Evolutionary conservation across 2,329 filamentous ascomycete species (phyloP).

Genomic region (Cercospora sojina): DNA sequence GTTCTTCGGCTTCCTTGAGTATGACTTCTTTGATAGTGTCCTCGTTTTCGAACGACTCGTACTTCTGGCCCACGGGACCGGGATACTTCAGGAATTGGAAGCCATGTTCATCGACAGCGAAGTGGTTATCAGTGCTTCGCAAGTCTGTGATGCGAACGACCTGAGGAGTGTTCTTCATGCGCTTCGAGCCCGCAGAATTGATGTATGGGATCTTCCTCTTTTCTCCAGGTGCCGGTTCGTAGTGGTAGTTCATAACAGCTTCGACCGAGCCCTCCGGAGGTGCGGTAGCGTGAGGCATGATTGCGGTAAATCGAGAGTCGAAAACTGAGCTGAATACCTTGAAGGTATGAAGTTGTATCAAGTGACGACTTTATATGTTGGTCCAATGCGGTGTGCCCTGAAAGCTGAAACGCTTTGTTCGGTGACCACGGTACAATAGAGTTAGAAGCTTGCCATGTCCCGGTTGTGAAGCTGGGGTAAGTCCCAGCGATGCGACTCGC

Average conservation of each 20-base stretch:
- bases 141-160: conserved; percentile 10
- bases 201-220: background rate
- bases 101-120: conserved; percentile 10
- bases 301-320: background rate
- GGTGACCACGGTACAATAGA: background rate
- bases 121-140: conserved; percentile 6
- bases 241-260: conserved; percentile 11
- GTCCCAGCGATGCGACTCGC: background rate
- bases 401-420: background rate
- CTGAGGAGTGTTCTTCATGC: conserved; percentile 4
- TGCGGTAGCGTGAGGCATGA: conserved; percentile 12
- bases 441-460: background rate
- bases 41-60: conserved; percentile 8
- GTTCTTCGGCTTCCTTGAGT: conserved; percentile 8
- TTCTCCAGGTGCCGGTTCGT: conserved; percentile 5
- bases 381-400: background rate
- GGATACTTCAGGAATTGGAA: conserved; percentile 12
- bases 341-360: background rate
- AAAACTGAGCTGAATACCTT: background rate
- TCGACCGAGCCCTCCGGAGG: conserved; percentile 1
- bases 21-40: background rate
- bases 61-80: conserved; percentile 3
- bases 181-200: conserved; percentile 4
- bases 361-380: background rate
- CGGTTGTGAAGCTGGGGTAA: background rate